Evolutionary conservation across 208 protist species (phyloP), one percentile per base, ranked within the genome.

Genomic region (Paratrypanosoma confusum): DNA sequence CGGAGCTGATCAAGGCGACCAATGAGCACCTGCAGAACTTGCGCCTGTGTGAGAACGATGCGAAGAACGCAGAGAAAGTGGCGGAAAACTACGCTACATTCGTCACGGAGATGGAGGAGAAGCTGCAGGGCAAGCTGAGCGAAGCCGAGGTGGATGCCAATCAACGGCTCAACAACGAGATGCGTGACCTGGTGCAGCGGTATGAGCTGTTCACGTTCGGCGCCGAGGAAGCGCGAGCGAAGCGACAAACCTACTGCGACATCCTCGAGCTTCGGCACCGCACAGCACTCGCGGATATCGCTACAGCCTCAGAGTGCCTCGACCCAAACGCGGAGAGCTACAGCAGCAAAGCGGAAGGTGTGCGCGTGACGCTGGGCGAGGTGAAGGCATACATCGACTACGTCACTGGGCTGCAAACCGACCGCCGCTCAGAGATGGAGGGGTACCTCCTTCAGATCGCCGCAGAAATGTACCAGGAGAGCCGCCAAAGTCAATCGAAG

Each of bases 91-190:
- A 90, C 61, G 44, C 36, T 18, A 71, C 70, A 48, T 93, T 78
- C 52, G 88, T 94, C 31, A 66, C 94, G 49, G 63, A 69, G 0
- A 96, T 88, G 63, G 84, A 84, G 33, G 80, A 86, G 16, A 90
- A 95, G 65, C 61, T 96, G 54, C 73, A 92, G 22, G 68, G 77
- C 43, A 94, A 84, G 55, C 56, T 93, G 17, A 63, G 72, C 3
- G 69, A 90, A 24, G 82, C 95, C 16, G 82, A 93, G 60, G 67
- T 68, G n/a, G 71, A 45, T 7, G 58, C 70, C 51, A 50, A 81
- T 13, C 64, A 82, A 21, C 64, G 91, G 27, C 44, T 54, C 28
- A 73, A 88, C 22, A 51, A 57, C 20, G 86, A 90, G 52, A 47
- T 71, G 8, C 71, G 85, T 50, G 72, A 73, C 18, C 85, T 85